Conservation (phyloP, 2,329 filamentous ascomycete species). For the Escovopsis sp. region DNA sequence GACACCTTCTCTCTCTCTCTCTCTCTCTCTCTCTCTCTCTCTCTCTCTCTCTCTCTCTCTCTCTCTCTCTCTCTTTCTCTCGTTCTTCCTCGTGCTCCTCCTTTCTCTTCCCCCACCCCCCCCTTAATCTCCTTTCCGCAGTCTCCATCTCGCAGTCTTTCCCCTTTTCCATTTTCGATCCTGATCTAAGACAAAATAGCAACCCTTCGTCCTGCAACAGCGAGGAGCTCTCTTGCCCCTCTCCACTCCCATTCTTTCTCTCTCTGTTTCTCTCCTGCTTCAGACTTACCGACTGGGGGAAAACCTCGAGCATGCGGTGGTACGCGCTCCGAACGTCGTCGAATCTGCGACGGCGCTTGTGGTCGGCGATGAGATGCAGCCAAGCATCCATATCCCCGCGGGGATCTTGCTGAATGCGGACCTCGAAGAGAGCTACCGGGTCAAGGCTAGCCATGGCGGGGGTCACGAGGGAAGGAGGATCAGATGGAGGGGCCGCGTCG, state of each 20-base stretch:
- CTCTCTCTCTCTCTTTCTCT: no score
- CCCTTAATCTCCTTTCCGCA: no score
- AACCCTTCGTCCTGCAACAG: no score
- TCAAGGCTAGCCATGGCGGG: slow-evolving; percentile 37
- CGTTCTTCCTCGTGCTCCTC: no score
- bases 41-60: not conserved
- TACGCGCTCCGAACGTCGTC: slow-evolving; percentile 70
- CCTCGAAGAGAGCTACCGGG: slow-evolving; percentile 66
- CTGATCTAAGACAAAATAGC: no score
- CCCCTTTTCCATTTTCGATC: no score
- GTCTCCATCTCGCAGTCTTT: no score
- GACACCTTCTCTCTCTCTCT: not conserved
- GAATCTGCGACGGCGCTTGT: slow-evolving; percentile 65
- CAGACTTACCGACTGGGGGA: slow-evolving; percentile 73
- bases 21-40: not conserved
- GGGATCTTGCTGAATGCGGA: slow-evolving; percentile 81
- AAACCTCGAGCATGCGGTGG: slow-evolving; percentile 73
- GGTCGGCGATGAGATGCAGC: slow-evolving; percentile 72
- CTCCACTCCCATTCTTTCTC: no score
- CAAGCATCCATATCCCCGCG: slow-evolving; percentile 87
- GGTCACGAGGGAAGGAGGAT: slow-evolving; percentile 17
- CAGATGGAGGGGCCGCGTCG: slow-evolving; percentile 9
- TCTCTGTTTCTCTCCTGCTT: not conserved
- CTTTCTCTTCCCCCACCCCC: no score
- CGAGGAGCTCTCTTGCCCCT: not conserved